A percentile compares a stretch with the other conserved stretches of the same genome.
Conservation (phyloP, 2,329 filamentous ascomycete genomes). For the Kalaharituber pfeilii region DNA sequence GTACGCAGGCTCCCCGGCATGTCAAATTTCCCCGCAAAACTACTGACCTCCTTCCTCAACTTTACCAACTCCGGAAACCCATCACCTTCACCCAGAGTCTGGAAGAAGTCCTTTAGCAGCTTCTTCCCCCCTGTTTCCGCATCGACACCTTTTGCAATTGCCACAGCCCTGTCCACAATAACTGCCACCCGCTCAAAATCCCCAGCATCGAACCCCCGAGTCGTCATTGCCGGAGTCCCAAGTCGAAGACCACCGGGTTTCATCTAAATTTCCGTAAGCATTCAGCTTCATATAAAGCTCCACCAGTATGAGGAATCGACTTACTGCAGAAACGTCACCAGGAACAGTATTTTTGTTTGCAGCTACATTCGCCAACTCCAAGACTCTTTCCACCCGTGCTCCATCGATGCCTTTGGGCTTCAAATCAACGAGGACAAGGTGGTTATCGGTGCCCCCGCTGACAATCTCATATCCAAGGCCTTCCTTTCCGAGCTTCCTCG, state of each 20-base stretch:
- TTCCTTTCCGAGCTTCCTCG: slow-evolving; percentile 51
- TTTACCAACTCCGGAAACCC: slow-evolving; percentile 53
- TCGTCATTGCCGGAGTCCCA: slow-evolving; percentile 95
- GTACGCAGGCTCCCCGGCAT: too few relatives aligned
- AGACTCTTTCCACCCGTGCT: slow-evolving; percentile 69
- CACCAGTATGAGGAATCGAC: too few relatives aligned
- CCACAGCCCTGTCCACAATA: slow-evolving; percentile 68
- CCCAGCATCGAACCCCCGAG: slow-evolving; percentile 56
- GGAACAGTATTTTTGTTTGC: slow-evolving; percentile 99
- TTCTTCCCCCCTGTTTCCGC: slow-evolving; percentile 48
- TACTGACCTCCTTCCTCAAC: slow-evolving; percentile 55
- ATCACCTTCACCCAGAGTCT: slow-evolving; percentile 50
- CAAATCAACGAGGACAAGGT: slow-evolving; percentile 82
- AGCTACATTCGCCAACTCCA: slow-evolving; percentile 88
- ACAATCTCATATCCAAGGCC: slow-evolving; percentile 77
- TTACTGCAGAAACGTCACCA: slow-evolving; percentile 64
- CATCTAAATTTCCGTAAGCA: slow-evolving; percentile 33
- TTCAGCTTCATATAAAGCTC: too few relatives aligned
- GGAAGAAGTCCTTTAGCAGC: slow-evolving; percentile 49
- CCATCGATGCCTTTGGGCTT: slow-evolving; percentile 80
- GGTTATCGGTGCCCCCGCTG: slow-evolving; percentile 89
- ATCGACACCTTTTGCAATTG: slow-evolving; percentile 59
- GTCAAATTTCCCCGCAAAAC: slow-evolving; percentile 63
- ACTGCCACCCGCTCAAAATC: slow-evolving; percentile 81
- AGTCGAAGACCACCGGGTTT: slow-evolving; percentile 86